Evolutionary conservation across 371 early-diverging fungal genomes (phyloP).

Genomic region (Mucor plumbeus): DNA sequence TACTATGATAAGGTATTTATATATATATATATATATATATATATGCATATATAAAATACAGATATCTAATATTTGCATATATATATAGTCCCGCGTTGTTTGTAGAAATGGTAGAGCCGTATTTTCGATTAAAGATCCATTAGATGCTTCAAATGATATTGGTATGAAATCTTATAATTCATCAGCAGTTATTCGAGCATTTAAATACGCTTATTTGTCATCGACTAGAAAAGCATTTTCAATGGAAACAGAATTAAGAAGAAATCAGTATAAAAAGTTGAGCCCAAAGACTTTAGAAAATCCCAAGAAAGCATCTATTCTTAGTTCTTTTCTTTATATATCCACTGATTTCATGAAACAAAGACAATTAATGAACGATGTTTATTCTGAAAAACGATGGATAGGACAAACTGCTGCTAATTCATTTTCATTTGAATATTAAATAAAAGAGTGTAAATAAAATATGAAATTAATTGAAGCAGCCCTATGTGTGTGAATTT

Average conservation of each 20-base stretch:
- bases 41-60: not conserved
- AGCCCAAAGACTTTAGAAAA: not conserved
- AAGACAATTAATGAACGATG: slow-evolving; percentile 21
- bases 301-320: slow-evolving; percentile 12
- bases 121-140: slow-evolving; percentile 66
- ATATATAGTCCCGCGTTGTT: slow-evolving; percentile 7
- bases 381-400: slow-evolving; percentile 28
- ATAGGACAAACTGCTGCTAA: slow-evolving; percentile 19
- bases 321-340: slow-evolving; percentile 19
- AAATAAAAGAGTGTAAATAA: slow-evolving; percentile 1
- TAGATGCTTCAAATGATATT: slow-evolving; percentile 66
- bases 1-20: slow-evolving; percentile 63
- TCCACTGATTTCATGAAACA: slow-evolving; percentile 26
- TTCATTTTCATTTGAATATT: slow-evolving; percentile 12
- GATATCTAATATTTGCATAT: not conserved
- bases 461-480: too few relatives aligned
- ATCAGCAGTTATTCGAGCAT: slow-evolving; percentile 12
- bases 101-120: slow-evolving; percentile 30
- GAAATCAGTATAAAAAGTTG: slow-evolving; percentile 13
- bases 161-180: slow-evolving; percentile 48
- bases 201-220: slow-evolving; percentile 32
- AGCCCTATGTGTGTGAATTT: too few relatives aligned
- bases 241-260: slow-evolving; percentile 24
- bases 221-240: slow-evolving; percentile 24
- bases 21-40: not conserved